Base-by-base conservation (phyloP, 371 early-diverging fungal genomes). In the Umbelopsis sp. region DNA sequence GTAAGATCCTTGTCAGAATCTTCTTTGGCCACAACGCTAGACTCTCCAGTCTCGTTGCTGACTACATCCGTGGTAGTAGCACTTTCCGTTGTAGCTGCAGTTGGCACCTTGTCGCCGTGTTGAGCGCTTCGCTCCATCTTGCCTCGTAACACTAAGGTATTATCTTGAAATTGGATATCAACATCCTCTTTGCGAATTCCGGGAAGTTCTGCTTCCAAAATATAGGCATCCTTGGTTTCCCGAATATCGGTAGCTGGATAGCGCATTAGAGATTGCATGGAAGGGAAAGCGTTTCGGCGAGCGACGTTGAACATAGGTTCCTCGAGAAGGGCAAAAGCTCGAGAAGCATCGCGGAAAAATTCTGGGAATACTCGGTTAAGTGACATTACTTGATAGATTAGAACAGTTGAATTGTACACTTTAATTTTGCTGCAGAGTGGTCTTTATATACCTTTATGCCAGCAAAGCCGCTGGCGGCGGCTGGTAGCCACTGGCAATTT, bases 171-270 rank as follows among this genome's bases (percentile, higher is more conserved):
- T 57, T 80, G 73, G 52, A 80, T 76, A 25, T 77, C 69, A 50
- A 80, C 70, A 41, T 79, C 70, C 8, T 79, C 66, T 72, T 80
- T 80, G 9, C 72, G 69, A 41, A 72, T 64, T 12, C 81, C 81
- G 63, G 81, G 81, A 7, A 80, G 50, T 38, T 80, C 81, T 22
- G 81, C 79, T 24, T 72, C 72, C 7, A 80, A 50, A 63, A 75
- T 74, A 66, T 77, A 80, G 16, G 38, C 53, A 9, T 68, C 68
- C 1, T 64, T 50, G n/a, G 70, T 72, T 69, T 80, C 81, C 16
- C 62, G 44, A 63, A 80, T 66, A 63, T 77, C 76, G 1, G 77
- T 74, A 22, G 75, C 70, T 32, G 79, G 79, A 63, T 72, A 72
- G 24, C 72, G 69, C 50, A 63, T 32, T 4, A 63, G 16, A 7